Base-by-base conservation (phyloP, 108 stramenopile species). In the Thalassiosira profunda region DNA sequence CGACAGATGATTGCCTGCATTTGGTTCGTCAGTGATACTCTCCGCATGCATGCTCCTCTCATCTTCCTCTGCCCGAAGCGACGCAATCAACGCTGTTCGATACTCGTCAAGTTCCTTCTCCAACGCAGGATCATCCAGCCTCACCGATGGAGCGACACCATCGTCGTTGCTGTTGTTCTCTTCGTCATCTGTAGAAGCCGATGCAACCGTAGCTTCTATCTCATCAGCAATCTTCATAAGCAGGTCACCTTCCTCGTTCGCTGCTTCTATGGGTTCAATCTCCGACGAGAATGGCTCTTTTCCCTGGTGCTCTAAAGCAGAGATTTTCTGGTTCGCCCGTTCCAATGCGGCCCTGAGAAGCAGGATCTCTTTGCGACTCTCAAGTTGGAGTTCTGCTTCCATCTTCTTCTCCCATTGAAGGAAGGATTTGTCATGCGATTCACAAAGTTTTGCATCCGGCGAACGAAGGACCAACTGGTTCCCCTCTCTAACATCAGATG, bases 301-400 rank as follows among this genome's bases (percentile, higher is more conserved):
- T 43, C 45, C 17, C 3, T 52, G 31, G 5, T 73, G 52, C 44
- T 85, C 69, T 15, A 78, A 40, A 15, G 37, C 54, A 20, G 63
- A 42, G 44, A 90, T 92, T 34, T 61, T 76, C 12, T 77, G 71
- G 55, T 90, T 90, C 3, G 91, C 88, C 54, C 85, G 56, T 12
- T 84, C 83, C 28, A 92, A 40, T 23, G 91, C 86, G 25, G 80
- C 80, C 44, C 67, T 77, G 26, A 81, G 63, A 3, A 71, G 15
- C 6, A 81, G 35, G n/a, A 77, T 73, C 41, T 81, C 79, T 56
- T 83, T 83, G 21, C 68, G 30, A 43, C 56, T 68, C 29, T 63
- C 75, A 35, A 79, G 38, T 25, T 70, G 74, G 53, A 63, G 47
- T 33, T 75, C 61, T 12, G 53, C 26, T 33, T 70, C 73, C 15